Evolutionary conservation across 2,329 filamentous ascomycete genomes (phyloP).

Genomic region (Talaromyces sp.): DNA sequence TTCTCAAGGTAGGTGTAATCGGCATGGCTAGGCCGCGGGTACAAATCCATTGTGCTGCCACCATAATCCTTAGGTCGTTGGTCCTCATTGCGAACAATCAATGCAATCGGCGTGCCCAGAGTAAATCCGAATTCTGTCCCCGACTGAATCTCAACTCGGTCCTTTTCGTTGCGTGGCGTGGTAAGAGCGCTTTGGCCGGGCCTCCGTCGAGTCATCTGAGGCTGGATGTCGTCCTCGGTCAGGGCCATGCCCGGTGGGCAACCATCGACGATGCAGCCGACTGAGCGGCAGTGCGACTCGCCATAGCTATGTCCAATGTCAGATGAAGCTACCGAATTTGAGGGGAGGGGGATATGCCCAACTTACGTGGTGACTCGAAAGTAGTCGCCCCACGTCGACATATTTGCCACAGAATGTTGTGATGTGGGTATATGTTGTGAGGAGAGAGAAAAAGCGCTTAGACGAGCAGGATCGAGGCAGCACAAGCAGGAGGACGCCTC

Average conservation of each 20-base stretch:
- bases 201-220: conserved; percentile 83
- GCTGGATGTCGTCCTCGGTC: conserved; percentile 83
- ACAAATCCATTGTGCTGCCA: conserved; percentile 81
- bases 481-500: background rate
- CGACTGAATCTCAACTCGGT: conserved; percentile 85
- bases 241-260: conserved; percentile 82
- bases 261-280: conserved; percentile 93
- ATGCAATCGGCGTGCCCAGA: conserved; percentile 81
- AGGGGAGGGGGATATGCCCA: background rate
- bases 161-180: conserved; percentile 88
- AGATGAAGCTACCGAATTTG: background rate
- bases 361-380: conserved; percentile 78
- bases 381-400: conserved; percentile 83
- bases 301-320: conserved; percentile 52
- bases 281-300: conserved; percentile 85
- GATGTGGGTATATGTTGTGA: background rate
- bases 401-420: conserved; percentile 27
- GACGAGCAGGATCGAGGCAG: background rate
- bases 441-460: background rate
- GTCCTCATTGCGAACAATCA: conserved; percentile 87
- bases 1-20: conserved; percentile 98
- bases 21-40: conserved; percentile 85
- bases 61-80: conserved; percentile 90
- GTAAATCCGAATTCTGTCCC: conserved; percentile 87
- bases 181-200: conserved; percentile 87